Conservation (phyloP, 2,329 filamentous ascomycete genomes). For the Lachnum nothofagi region DNA sequence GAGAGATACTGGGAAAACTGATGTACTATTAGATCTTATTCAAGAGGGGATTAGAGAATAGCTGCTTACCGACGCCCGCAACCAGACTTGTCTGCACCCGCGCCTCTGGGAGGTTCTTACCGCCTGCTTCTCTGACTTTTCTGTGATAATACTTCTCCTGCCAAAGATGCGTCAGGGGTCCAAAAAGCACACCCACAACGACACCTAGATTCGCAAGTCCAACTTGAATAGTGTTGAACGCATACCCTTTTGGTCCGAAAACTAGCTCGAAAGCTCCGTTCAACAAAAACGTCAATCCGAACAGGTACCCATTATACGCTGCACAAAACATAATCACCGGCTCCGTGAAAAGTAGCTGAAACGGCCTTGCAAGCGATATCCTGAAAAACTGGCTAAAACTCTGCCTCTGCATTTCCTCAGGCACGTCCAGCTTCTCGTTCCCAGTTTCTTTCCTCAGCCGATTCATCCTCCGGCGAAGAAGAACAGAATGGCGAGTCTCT, state of each 20-base stretch:
- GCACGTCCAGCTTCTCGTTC: neutral
- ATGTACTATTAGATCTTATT: neutral
- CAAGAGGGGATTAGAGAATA: neutral
- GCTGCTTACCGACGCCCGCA: slow-evolving; percentile 33
- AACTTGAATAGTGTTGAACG: slow-evolving; percentile 37
- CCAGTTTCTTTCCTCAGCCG: neutral
- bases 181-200: slow-evolving; percentile 37
- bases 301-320: slow-evolving; percentile 55
- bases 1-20: slow-evolving; percentile 30
- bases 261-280: slow-evolving; percentile 41
- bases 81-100: slow-evolving; percentile 37
- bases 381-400: slow-evolving; percentile 2
- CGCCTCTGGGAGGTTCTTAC: slow-evolving; percentile 37
- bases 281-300: slow-evolving; percentile 46
- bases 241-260: slow-evolving; percentile 40
- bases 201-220: slow-evolving; percentile 39
- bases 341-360: slow-evolving; percentile 53
- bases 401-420: neutral
- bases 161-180: slow-evolving; percentile 36
- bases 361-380: slow-evolving; percentile 29
- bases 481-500: slow-evolving; percentile 13
- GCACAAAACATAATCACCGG: slow-evolving; percentile 57
- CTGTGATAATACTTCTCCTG: slow-evolving; percentile 34
- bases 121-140: slow-evolving; percentile 36
- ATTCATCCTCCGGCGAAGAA: neutral